phyloP scores from a whole-genome alignment of 202 grass and related monocot species.

The Schoenoplectus tabernaemontani region DNA sequence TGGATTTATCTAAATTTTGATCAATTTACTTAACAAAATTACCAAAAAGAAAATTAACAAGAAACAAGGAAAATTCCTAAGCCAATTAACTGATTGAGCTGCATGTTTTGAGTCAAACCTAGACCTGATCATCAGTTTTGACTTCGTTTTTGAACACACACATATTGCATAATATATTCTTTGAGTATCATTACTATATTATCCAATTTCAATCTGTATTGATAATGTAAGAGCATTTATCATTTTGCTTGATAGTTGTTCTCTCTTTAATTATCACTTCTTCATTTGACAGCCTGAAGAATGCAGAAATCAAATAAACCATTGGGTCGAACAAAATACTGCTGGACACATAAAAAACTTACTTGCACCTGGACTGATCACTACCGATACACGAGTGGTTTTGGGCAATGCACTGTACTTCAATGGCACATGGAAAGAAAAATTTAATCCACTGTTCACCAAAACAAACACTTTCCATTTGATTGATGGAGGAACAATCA shows the following conservation, averaged over 20 bases:
- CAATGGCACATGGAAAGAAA: constrained; percentile 36
- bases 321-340: constrained; percentile 32
- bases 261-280: not conserved
- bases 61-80: too few relatives aligned
- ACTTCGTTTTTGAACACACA: too few relatives aligned
- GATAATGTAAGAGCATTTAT: too few relatives aligned
- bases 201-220: too few relatives aligned
- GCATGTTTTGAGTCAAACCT: too few relatives aligned
- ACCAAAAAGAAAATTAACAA: too few relatives aligned
- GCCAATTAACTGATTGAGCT: too few relatives aligned
- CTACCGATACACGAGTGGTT: constrained; percentile 1
- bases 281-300: constrained; percentile 22
- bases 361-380: constrained; percentile 14
- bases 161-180: too few relatives aligned
- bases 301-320: constrained; percentile 33
- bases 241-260: not conserved
- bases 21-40: too few relatives aligned
- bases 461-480: constrained; percentile 27
- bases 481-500: constrained; percentile 8
- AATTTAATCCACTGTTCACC: constrained; percentile 26
- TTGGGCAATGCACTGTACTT: constrained; percentile 58
- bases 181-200: too few relatives aligned
- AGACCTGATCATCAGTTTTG: too few relatives aligned
- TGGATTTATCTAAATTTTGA: too few relatives aligned
- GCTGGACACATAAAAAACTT: constrained; percentile 43